These are phyloP conservation scores for Diaporthe sp. DNA, from an alignment of 2,329 filamentous ascomycete genomes.

Conservation along the genomic window DNA sequence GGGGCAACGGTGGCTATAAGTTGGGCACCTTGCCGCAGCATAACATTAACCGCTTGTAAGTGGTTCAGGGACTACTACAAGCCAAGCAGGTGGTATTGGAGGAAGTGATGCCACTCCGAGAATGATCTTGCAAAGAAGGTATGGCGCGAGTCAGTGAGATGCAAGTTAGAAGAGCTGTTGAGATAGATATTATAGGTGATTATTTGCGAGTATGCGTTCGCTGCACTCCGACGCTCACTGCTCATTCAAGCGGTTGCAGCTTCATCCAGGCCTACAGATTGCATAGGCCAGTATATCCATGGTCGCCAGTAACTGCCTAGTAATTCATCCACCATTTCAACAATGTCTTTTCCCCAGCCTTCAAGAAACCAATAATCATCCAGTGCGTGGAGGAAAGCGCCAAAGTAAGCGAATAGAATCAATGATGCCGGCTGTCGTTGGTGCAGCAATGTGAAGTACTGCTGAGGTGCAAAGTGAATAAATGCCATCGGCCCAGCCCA, in stretches of 20 bases:
- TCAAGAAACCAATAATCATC: conserved; percentile 5
- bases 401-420: background rate
- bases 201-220: too few species aligned
- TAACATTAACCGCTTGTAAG: background rate
- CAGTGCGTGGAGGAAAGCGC: background rate
- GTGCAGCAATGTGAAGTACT: background rate
- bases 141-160: too few species aligned
- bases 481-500: background rate
- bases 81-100: too few species aligned
- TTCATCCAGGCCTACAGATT: background rate
- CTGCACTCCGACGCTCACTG: too few species aligned
- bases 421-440: background rate
- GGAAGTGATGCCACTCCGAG: too few species aligned
- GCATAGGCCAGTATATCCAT: background rate
- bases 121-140: too few species aligned
- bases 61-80: too few species aligned
- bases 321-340: background rate
- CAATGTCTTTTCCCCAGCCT: background rate
- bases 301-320: background rate
- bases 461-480: background rate
- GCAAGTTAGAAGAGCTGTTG: too few species aligned
- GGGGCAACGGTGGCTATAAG: background rate
- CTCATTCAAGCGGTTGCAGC: background rate
- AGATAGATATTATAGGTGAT: too few species aligned
- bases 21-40: background rate